Evolutionary conservation across 345 rosid species (phyloP).

Genomic region (Boechera stricta): DNA sequence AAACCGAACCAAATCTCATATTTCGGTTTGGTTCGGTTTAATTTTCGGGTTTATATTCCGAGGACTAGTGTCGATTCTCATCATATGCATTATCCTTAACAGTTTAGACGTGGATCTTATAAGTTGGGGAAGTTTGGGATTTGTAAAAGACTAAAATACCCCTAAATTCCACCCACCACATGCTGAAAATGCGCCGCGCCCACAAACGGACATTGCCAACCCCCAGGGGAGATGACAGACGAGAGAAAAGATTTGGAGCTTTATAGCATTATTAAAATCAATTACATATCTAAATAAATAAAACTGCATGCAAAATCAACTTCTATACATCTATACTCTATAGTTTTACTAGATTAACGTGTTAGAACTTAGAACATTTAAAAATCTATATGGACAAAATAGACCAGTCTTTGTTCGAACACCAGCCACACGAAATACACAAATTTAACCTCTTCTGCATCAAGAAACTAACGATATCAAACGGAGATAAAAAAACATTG

Average conservation of each 20-base stretch:
- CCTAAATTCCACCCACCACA: slow-evolving; percentile 36
- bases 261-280: neutral
- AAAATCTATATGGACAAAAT: neutral
- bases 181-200: neutral
- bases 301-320: slow-evolving; percentile 24
- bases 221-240: slow-evolving; percentile 36
- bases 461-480: neutral
- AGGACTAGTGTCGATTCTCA: neutral
- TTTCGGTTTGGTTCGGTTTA: no score
- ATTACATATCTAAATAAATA: no score
- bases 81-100: neutral
- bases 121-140: neutral
- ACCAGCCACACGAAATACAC: neutral
- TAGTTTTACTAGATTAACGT: neutral
- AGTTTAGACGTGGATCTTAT: neutral
- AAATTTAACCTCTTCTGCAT: neutral
- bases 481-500: neutral
- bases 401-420: neutral
- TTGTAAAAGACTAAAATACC: neutral
- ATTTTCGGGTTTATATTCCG: no score
- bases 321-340: neutral
- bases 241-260: neutral
- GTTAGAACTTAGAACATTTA: neutral
- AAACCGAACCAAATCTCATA: no score
- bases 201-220: slow-evolving; percentile 27